Percentiles rank a stretch among this genome's conserved stretches.
These are phyloP conservation scores for Plantago lanceolata DNA, from an alignment of 305 asterid species.

Conservation along the genomic window DNA sequence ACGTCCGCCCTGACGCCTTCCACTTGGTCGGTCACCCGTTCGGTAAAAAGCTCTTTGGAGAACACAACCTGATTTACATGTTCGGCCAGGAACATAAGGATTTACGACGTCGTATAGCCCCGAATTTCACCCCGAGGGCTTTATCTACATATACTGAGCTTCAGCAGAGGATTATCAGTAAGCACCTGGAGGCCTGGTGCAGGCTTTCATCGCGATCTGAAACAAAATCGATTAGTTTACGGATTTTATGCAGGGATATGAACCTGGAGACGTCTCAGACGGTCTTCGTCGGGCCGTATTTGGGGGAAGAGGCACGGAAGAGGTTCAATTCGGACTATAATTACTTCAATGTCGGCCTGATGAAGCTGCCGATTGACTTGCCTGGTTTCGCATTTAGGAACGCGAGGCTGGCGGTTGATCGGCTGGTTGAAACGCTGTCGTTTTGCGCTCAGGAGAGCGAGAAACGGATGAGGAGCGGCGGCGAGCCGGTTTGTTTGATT, in stretches of 20 bases:
- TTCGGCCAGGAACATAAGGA: constrained; percentile 70
- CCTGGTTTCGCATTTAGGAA: constrained; percentile 58
- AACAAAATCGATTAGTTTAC: constrained; percentile 27
- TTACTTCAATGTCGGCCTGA: constrained; percentile 50
- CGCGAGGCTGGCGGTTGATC: constrained; percentile 53
- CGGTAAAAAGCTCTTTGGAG: constrained; percentile 73
- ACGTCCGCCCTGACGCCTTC: constrained; percentile 76
- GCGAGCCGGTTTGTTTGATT: constrained; percentile 46
- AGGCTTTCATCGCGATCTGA: constrained; percentile 4
- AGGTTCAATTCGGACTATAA: constrained; percentile 46
- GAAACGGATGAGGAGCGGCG: constrained; percentile 35
- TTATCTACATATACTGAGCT: constrained; percentile 50
- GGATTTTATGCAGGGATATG: constrained; percentile 52
- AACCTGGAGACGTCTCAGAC: constrained; percentile 57
- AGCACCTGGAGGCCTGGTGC: constrained; percentile 53
- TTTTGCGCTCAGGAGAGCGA: constrained; percentile 54
- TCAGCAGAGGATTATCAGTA: constrained; percentile 52
- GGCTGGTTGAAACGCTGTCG: constrained; percentile 51
- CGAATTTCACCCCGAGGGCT: constrained; percentile 67
- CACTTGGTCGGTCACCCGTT: constrained; percentile 85
- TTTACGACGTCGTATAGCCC: constrained; percentile 62
- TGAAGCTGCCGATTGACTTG: constrained; percentile 51
- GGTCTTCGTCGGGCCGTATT: constrained; percentile 54
- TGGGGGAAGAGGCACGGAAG: constrained; percentile 33
- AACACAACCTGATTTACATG: constrained; percentile 68